A percentile compares a stretch with the other conserved stretches of the same genome.
These are phyloP conservation scores for Starmera stellimalicola DNA, from an alignment of 1,139 yeast species.

Conservation along the genomic window DNA sequence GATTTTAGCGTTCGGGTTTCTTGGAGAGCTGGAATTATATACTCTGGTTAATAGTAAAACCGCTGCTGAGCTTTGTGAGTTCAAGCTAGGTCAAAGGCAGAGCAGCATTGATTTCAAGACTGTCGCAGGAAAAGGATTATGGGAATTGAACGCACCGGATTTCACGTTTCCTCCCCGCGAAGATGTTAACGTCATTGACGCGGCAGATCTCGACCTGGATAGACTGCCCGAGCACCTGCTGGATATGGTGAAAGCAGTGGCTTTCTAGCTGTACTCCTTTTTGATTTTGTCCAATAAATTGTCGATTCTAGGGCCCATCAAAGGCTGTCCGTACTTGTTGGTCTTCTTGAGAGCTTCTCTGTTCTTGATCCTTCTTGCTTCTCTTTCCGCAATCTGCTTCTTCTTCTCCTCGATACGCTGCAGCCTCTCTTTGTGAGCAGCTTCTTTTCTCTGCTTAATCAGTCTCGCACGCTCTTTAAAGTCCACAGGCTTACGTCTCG, in stretches of 20 bases:
- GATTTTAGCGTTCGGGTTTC: constrained; percentile 35
- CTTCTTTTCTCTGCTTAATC: constrained; percentile 34
- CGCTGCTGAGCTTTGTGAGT: constrained; percentile 9
- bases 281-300: constrained; percentile 70
- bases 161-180: constrained; percentile 6
- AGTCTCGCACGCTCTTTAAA: constrained; percentile 40
- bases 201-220: constrained; percentile 4
- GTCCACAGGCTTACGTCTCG: constrained; percentile 17
- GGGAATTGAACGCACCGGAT: constrained; percentile 11
- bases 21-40: constrained; percentile 37
- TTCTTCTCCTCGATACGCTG: constrained; percentile 21
- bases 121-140: constrained; percentile 15
- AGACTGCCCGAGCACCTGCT: constrained; percentile 4
- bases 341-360: constrained; percentile 45
- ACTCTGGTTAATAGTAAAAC: constrained; percentile 11
- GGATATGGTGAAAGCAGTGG: constrained; percentile 8
- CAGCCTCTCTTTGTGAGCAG: constrained; percentile 24
- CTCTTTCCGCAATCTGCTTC: constrained; percentile 21
- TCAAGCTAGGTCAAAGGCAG: too few species aligned
- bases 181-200: constrained; percentile 11
- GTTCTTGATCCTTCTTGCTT: constrained; percentile 32
- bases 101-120: not conserved
- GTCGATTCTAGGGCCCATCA: constrained; percentile 84
- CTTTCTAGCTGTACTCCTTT: constrained; percentile 25
- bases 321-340: constrained; percentile 76